Evolutionary conservation across 331 rosid genomes (phyloP).

Genomic region (Pyrus hybrid): DNA sequence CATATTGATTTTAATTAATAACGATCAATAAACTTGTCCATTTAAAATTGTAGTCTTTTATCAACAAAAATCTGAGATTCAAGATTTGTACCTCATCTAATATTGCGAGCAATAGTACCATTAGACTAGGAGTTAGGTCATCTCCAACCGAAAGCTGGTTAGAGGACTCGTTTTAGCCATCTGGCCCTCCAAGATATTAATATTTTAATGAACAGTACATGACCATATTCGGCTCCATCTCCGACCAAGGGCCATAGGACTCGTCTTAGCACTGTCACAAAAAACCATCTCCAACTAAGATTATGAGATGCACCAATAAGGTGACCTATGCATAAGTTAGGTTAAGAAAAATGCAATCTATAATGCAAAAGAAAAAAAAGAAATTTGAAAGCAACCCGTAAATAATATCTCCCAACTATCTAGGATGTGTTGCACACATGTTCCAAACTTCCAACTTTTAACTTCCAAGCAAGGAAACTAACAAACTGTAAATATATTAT

Average conservation of each 20-base stretch:
- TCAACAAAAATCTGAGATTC: background rate
- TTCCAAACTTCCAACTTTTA: background rate
- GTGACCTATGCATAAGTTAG: background rate
- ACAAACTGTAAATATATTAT: background rate
- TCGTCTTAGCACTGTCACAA: too few relatives aligned
- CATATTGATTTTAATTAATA: too few relatives aligned
- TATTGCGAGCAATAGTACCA: background rate
- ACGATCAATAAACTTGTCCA: too few relatives aligned
- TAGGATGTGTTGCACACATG: background rate
- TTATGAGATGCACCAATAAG: background rate
- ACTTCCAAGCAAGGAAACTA: background rate
- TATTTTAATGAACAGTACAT: too few relatives aligned
- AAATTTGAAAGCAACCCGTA: background rate
- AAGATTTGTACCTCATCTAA: background rate
- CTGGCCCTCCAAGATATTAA: too few relatives aligned
- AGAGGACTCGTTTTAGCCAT: too few relatives aligned
- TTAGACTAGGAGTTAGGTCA: background rate
- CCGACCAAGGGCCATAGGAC: too few relatives aligned
- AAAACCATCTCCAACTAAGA: too few relatives aligned
- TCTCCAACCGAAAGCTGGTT: too few relatives aligned
- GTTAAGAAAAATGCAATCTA: background rate
- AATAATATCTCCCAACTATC: background rate
- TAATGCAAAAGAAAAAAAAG: too few relatives aligned
- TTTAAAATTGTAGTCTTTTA: background rate
- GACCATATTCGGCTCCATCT: too few relatives aligned